Evolutionary conservation across 2,329 filamentous ascomycete species (phyloP).

Genomic region (Sporothrix phasma): DNA sequence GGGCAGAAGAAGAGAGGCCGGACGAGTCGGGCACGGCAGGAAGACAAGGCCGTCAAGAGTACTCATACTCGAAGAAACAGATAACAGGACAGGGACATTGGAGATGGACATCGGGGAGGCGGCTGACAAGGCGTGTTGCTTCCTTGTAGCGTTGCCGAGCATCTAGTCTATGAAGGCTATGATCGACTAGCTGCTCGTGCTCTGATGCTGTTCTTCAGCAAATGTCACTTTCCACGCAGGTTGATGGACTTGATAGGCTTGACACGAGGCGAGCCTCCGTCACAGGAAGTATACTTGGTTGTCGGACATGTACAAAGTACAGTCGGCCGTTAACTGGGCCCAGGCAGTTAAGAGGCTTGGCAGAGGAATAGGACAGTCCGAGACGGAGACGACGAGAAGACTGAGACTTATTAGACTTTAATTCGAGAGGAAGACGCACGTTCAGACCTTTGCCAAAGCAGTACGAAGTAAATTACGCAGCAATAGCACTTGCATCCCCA

Average conservation of each 20-base stretch:
- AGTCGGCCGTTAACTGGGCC: too few relatives aligned
- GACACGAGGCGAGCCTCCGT: too few relatives aligned
- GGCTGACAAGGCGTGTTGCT: not conserved
- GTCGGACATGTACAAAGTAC: too few relatives aligned
- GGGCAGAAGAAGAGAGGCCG: not conserved
- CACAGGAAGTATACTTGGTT: too few relatives aligned
- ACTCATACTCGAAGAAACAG: too few relatives aligned
- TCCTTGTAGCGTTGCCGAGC: not conserved
- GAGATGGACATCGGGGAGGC: not conserved
- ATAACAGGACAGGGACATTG: not conserved
- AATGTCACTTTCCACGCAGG: not conserved
- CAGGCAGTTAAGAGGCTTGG: too few relatives aligned
- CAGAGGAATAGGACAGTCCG: not conserved
- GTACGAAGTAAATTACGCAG: constrained; percentile 1
- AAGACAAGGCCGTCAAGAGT: not conserved
- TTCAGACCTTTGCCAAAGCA: not conserved
- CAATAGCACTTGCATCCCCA: not conserved
- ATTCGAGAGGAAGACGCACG: not conserved
- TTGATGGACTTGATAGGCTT: not conserved
- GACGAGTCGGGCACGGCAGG: not conserved
- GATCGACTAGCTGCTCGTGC: not conserved
- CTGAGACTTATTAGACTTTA: too few relatives aligned
- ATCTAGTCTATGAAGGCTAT: not conserved
- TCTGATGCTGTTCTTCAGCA: not conserved
- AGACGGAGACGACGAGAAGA: not conserved